Base-by-base conservation (phyloP, 2,329 filamentous ascomycete genomes). In the Colletotrichum sp. region DNA sequence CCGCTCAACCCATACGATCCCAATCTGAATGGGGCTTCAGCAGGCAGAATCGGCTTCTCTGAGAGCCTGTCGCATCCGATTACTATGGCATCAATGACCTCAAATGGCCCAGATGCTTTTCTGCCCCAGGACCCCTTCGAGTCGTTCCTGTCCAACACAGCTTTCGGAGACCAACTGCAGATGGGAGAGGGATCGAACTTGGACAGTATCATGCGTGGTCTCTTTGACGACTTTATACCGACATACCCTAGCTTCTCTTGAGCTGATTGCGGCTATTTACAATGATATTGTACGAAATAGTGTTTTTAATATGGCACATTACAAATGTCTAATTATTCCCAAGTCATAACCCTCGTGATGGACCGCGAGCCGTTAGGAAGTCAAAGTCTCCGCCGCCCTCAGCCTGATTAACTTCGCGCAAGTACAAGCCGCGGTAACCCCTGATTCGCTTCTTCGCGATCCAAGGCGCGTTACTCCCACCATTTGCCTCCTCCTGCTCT, bases 311-410 rank as follows among this genome's bases (percentile, higher is more conserved):
- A 60, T 68, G n/a, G 22, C 64, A 27, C 22, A 30, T n/a, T 9
- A n/a, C 8, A 7, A 32, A 25, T 6, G 15, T 66, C n/a, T 22
- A 34, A n/a, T 15, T 1, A 22, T 15, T 62, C 32, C 12, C 30
- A 36, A 36, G 3, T 36, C 18, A 64, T 18, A 58, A 30, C 25
- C 18, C 55, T n/a, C 55, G 10, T 30, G 58, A 65, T 22, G 74
- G 74, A 5, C 74, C 74, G 48, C 64, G 48, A 5, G 89, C 88
- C 2, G 86, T 91, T 70, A 93, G 81, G 73, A 93, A 93, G 76
- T 91, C 90, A 82, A 93, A 93, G 80, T 93, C 91, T 0, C 87
- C 90, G 0, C 91, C 91, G 3, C 87, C 79, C 76, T 93, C 86
- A 0, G 91, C 91, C 80, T 92, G 90, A 22, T 91, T 92, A 1